Conservation (phyloP, 2,329 filamentous ascomycete species). For the Graphilbum ipis-grandicollis region DNA sequence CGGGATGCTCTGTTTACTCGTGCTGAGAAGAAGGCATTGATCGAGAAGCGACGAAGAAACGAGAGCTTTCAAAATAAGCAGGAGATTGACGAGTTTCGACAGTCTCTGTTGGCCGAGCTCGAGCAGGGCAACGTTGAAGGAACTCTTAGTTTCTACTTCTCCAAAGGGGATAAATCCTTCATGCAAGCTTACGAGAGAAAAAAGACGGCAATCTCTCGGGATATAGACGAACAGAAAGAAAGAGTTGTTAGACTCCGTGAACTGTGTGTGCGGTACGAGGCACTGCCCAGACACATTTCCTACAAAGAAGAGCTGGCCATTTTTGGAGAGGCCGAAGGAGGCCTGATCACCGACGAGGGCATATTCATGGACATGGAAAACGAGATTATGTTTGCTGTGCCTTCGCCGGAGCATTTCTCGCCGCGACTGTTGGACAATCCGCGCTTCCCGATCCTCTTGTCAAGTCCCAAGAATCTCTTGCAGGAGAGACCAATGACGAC, state of each 20-base stretch:
- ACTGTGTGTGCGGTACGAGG: constrained; percentile 22
- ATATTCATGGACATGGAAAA: constrained; percentile 16
- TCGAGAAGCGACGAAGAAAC: not conserved
- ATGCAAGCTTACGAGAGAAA: not conserved
- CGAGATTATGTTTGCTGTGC: not conserved
- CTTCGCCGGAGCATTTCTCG: not conserved
- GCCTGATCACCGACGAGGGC: not conserved
- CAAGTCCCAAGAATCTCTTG: constrained; percentile 28
- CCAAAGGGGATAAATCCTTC: not conserved
- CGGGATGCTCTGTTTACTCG: constrained; percentile 15
- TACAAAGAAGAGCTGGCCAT: constrained; percentile 21
- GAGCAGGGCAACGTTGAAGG: not conserved
- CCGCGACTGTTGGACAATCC: constrained; percentile 17
- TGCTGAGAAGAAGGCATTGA: not conserved
- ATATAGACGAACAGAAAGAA: constrained; percentile 16
- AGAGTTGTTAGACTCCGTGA: constrained; percentile 18
- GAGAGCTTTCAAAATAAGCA: not conserved
- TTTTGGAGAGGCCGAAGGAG: constrained; percentile 15
- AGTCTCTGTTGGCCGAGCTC: not conserved
- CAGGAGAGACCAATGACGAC: constrained; percentile 21
- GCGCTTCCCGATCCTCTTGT: constrained; percentile 27
- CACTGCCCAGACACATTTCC: constrained; percentile 24
- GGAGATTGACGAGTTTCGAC: not conserved
- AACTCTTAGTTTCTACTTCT: not conserved
- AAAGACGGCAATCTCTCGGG: constrained; percentile 11